phyloP scores from a whole-genome alignment of 176 grass and related monocot genomes.

The Triticum timopheevii region DNA sequence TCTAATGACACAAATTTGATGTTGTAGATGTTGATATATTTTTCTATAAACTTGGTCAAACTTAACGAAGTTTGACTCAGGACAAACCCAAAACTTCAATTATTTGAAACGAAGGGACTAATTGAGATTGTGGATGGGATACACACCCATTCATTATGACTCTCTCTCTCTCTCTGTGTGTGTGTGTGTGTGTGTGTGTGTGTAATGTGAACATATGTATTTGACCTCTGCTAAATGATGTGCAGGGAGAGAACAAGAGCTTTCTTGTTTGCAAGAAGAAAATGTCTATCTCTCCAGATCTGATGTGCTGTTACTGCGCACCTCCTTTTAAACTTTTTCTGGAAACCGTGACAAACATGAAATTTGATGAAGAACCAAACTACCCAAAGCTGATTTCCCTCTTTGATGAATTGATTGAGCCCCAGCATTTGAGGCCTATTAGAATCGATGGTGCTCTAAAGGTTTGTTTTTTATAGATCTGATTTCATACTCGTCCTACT shows the following conservation, averaged over 20 bases:
- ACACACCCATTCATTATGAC: not conserved
- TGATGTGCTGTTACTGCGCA: conserved; percentile 84
- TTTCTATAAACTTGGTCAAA: too few relatives aligned
- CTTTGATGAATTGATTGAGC: conserved; percentile 95
- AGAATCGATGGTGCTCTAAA: conserved; percentile 97
- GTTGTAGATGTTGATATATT: too few relatives aligned
- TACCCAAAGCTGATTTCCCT: conserved; percentile 91
- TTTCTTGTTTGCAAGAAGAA: conserved; percentile 99
- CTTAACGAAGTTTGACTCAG: too few relatives aligned
- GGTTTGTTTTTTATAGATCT: conserved; percentile 52
- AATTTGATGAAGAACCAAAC: conserved; percentile 98
- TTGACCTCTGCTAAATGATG: conserved; percentile 39
- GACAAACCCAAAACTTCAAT: too few relatives aligned
- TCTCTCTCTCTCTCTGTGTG: not conserved
- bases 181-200: too few relatives aligned
- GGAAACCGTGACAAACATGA: conserved; percentile 96
- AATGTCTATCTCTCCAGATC: conserved; percentile 94
- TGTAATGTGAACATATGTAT: conserved; percentile 1
- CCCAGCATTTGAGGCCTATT: conserved; percentile 84
- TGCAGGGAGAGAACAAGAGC: conserved; percentile 97
- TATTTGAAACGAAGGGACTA: too few relatives aligned
- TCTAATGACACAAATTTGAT: too few relatives aligned
- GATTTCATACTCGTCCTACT: not conserved
- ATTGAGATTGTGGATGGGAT: not conserved
- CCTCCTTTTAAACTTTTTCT: conserved; percentile 89